phyloP scores from a whole-genome alignment of 768 basidiomycete species.

The Leccinum imitatum region DNA sequence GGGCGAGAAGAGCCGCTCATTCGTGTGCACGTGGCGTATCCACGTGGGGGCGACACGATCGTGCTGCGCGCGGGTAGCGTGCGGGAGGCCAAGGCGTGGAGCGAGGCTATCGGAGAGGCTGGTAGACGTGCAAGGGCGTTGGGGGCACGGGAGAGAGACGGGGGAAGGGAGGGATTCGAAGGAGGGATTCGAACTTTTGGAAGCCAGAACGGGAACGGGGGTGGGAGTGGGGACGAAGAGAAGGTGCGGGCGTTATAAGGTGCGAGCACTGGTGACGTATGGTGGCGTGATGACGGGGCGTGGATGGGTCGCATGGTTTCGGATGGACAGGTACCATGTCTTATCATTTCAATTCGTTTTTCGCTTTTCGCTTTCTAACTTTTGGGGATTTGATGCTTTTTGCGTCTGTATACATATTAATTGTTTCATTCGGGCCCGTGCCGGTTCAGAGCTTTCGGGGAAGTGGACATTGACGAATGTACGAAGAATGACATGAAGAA shows the following conservation, averaged over 20 bases:
- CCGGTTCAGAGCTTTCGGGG: neutral
- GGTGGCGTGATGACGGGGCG: neutral
- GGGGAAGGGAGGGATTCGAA: neutral
- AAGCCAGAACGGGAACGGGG: neutral
- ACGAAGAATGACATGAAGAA: neutral
- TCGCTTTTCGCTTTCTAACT: neutral
- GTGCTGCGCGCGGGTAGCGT: conserved; percentile 54
- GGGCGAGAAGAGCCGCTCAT: conserved; percentile 69
- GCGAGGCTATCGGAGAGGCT: conserved; percentile 37
- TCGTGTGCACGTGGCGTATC: conserved; percentile 63
- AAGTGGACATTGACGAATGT: neutral
- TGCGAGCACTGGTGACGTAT: neutral
- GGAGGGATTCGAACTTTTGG: neutral
- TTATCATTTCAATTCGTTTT: conserved; percentile 6
- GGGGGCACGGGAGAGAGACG: neutral
- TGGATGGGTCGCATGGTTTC: neutral
- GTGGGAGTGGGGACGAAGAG: neutral
- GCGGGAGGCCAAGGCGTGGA: conserved; percentile 59
- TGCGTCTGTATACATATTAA: neutral
- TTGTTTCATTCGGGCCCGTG: neutral
- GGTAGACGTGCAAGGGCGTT: conserved; percentile 16
- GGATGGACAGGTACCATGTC: conserved; percentile 8
- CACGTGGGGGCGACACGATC: conserved; percentile 72
- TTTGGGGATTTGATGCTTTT: neutral
- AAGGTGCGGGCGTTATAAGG: neutral